Evolutionary conservation across 768 basidiomycete species (phyloP), one percentile per base, ranked within the genome.

Genomic region (Kwoniella mangroviensis): DNA sequence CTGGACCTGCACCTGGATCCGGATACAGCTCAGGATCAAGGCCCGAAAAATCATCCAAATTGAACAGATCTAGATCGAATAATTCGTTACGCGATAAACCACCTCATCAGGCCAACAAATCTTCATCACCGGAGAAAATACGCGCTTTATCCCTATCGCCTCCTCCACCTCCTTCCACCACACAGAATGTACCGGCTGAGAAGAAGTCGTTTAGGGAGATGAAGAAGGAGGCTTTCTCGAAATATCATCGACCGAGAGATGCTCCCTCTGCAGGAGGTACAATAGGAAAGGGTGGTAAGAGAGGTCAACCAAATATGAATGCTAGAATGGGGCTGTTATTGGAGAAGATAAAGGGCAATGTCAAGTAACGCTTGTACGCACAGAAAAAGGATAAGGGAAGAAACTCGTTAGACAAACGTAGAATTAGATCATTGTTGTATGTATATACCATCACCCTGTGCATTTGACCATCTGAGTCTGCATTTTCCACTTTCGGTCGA

Each of bases 301-400:
- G 62, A 67, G 68, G 87, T 4, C 88, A 89, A 75, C 89, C 89
- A n/a, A 86, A 88, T 79, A 94, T 96, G 93, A 91, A 90, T 77
- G 83, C 91, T 59, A 89, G 93, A 60, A 95, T 96, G 92, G 88
- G 89, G 71, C 89, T 88, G 34, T 86, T 96, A 86, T 86, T 96
- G 68, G 92, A 93, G 81, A 90, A 90, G 83, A 94, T 96, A 73
- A 91, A 92, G 75, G 60, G 79, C 75, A 78, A 75, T 55, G 74
- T 70, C 40, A 42, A 60, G 58, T 60, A 43, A 34, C 15, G 13
- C 28, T 13, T 21, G 56, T 26, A 34, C 34, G 34, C 28, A 34
- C 34, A 34, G 34, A 7, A 34, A 34, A 34, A 34, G 34, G 34
- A 7, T 34, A 34, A 34, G 34, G 34, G 34, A 34, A 6, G 9